Evolutionary conservation across 208 protist species (phyloP).

Genomic region (Leishmania mexicana): DNA sequence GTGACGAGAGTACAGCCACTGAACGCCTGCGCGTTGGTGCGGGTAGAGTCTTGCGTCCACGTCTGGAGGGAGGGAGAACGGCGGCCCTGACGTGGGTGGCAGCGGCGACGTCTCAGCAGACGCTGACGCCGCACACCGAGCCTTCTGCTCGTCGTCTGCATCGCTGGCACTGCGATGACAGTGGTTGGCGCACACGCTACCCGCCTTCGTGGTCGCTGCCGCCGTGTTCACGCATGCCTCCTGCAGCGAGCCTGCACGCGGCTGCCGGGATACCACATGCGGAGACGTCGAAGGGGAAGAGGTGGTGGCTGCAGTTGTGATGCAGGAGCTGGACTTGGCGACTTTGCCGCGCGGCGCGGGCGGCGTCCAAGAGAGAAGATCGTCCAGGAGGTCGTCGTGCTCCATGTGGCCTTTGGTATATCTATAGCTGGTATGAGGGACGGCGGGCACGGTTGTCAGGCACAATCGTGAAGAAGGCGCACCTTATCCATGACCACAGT

Average conservation of each 20-base stretch:
- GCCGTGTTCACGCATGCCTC: slow-evolving; percentile 29
- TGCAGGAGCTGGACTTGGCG: slow-evolving; percentile 1
- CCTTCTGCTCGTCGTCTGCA: neutral
- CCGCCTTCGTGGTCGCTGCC: neutral
- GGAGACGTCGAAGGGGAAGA: slow-evolving; percentile 15
- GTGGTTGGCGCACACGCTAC: neutral
- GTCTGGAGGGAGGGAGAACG: slow-evolving; percentile 21
- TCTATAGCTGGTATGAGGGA: neutral
- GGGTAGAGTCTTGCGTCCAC: slow-evolving; percentile 77
- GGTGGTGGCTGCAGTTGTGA: neutral
- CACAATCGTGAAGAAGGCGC: neutral
- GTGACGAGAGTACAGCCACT: slow-evolving; percentile 97
- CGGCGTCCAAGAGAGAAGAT: slow-evolving; percentile 64
- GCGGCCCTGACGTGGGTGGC: neutral
- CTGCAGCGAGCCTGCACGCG: slow-evolving; percentile 6
- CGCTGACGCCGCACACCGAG: neutral
- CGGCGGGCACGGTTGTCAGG: neutral
- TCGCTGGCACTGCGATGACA: neutral
- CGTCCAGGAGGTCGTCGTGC: slow-evolving; percentile 66
- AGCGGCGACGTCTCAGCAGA: neutral
- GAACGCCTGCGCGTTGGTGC: slow-evolving; percentile 94
- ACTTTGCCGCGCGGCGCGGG: slow-evolving; percentile 4
- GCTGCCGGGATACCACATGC: neutral
- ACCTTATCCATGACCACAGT: neutral
- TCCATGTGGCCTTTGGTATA: slow-evolving; percentile 15